A percentile compares a stretch with the other conserved stretches of the same genome.
These are phyloP conservation scores for Blastobotrys muscicola DNA, from an alignment of 805 yeast species.

Conservation along the genomic window DNA sequence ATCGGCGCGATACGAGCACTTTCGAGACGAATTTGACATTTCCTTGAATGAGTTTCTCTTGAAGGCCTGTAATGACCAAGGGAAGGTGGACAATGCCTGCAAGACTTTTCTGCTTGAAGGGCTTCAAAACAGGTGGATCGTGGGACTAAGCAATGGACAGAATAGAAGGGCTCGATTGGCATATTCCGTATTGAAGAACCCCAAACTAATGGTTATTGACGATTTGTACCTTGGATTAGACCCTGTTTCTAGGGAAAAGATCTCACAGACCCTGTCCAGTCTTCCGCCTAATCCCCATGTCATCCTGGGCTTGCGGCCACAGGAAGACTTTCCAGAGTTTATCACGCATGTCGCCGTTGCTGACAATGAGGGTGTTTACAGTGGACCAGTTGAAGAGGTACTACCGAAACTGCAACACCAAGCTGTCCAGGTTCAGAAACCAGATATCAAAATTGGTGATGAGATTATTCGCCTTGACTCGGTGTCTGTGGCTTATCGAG, in stretches of 20 bases:
- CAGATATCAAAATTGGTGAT: conserved; percentile 7
- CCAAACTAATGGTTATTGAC: conserved; percentile 63
- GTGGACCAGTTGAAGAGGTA: conserved; percentile 36
- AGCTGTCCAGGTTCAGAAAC: not conserved
- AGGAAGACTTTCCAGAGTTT: conserved; percentile 76
- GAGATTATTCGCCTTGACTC: conserved; percentile 44
- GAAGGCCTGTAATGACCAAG: conserved; percentile 32
- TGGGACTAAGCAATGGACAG: conserved; percentile 89
- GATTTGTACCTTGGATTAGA: conserved; percentile 75
- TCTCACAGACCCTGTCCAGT: conserved; percentile 43
- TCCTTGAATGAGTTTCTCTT: conserved; percentile 54
- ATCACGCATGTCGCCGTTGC: conserved; percentile 61
- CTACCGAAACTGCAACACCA: conserved; percentile 14
- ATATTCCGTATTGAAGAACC: conserved; percentile 52
- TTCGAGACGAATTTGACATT: conserved; percentile 75
- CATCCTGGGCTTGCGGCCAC: conserved; percentile 66
- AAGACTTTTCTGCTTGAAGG: conserved; percentile 44
- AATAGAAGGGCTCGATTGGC: conserved; percentile 86
- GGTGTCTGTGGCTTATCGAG: conserved; percentile 59
- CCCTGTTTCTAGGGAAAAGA: conserved; percentile 53
- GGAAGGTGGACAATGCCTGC: conserved; percentile 35
- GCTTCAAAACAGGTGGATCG: conserved; percentile 64
- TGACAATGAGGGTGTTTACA: conserved; percentile 42
- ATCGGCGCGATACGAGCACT: conserved; percentile 83
- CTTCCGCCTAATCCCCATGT: conserved; percentile 44